Evolutionary conservation across 2,329 filamentous ascomycete species (phyloP), one percentile per base, ranked within the genome.

Genomic region (Xylariales sp.): DNA sequence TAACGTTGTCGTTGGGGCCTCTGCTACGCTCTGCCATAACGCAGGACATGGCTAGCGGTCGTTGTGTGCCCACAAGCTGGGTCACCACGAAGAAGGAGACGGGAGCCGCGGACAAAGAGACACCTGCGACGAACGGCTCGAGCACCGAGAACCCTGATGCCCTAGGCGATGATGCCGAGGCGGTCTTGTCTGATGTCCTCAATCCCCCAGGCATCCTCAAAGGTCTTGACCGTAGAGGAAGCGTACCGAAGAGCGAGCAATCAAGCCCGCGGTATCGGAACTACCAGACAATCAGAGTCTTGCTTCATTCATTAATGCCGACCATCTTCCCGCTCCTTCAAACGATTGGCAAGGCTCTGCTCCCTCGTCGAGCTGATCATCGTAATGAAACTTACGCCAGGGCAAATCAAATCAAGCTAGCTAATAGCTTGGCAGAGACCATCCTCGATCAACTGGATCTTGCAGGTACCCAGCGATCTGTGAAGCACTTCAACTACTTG

Each of bases 251-350:
- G 43, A 54, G 31, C 25, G 52, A 54, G 31, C 56, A 52, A 29
- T 55, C 49, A 3, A 56, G 63, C 14, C 55, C 68, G 16, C 65
- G 69, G n/a, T 80, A 69, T 51, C 64, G 85, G 58, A 98, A 97
- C 60, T 88, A 84, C 29, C 80, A 85, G 56, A 83, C 79, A 10
- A 71, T 97, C 32, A 78, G 84, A 27, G 83, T 82, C 50, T 70
- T 97, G 9, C 73, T 97, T 10, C 84, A 85, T 53, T 83, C 87
- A 24, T 77, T 94, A 52, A 82, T 90, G 16, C 81, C 82, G 7
- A 83, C 84, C 3, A 84, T 90, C n/a, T 85, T 88, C 14, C 83
- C 86, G 1, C 86, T 97, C 51, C 85, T 95, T 57, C 88, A 95
- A 55, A 84, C 82, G 1, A 69, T 97, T 31, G 91, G 91, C 10